These are phyloP conservation scores for Saccharomycopsis schoenii DNA, from an alignment of 805 yeast genomes.

Conservation along the genomic window DNA sequence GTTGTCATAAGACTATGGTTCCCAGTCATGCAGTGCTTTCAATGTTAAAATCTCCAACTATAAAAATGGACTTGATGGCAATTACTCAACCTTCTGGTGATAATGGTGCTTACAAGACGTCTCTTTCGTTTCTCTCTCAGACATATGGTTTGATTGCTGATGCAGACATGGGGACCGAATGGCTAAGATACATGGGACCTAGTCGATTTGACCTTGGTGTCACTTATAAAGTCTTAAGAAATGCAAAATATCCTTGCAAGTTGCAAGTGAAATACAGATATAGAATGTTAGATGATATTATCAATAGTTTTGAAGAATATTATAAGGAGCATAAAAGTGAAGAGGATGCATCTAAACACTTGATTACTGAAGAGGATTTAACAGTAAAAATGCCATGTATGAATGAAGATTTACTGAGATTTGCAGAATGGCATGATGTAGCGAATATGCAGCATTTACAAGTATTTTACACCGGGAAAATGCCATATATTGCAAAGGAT, in stretches of 20 bases:
- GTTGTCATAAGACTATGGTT: slow-evolving; percentile 65
- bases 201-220: slow-evolving; percentile 81
- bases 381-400: slow-evolving; percentile 29
- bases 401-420: slow-evolving; percentile 26
- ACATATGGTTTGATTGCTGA: slow-evolving; percentile 93
- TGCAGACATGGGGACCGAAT: slow-evolving; percentile 88
- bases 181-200: slow-evolving; percentile 81
- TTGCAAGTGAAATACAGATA: slow-evolving; percentile 61
- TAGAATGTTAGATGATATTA: slow-evolving; percentile 40
- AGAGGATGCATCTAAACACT: slow-evolving; percentile 1
- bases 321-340: background rate
- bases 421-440: slow-evolving; percentile 67
- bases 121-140: slow-evolving; percentile 72
- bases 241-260: slow-evolving; percentile 70
- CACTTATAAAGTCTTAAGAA: slow-evolving; percentile 43
- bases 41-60: slow-evolving; percentile 57
- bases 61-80: slow-evolving; percentile 75
- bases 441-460: slow-evolving; percentile 46
- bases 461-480: slow-evolving; percentile 81
- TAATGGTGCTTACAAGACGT: slow-evolving; percentile 19
- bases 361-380: slow-evolving; percentile 33
- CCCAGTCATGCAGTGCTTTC: slow-evolving; percentile 62
- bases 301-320: slow-evolving; percentile 29
- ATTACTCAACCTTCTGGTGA: slow-evolving; percentile 48
- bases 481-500: slow-evolving; percentile 82